Percentiles rank a stretch among this genome's conserved stretches.
These are phyloP conservation scores for Penicillium sp. DNA, from an alignment of 2,329 filamentous ascomycete species.

Conservation along the genomic window DNA sequence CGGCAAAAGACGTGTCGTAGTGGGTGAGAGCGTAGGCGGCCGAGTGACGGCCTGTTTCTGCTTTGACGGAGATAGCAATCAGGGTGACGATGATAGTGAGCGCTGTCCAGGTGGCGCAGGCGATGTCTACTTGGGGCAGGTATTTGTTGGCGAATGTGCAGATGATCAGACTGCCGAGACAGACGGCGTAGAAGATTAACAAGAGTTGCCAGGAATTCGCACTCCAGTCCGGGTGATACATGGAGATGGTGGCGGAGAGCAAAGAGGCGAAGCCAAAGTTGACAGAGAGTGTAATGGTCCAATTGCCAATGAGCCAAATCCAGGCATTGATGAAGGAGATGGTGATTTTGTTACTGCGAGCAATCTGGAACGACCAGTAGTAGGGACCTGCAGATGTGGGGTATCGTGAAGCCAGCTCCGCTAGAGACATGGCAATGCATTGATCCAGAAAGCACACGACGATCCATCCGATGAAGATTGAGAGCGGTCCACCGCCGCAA, in stretches of 20 bases:
- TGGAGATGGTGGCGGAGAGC: constrained; percentile 46
- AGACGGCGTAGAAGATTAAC: constrained; percentile 65
- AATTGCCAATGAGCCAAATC: constrained; percentile 29
- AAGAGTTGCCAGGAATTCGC: constrained; percentile 60
- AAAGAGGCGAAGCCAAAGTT: constrained; percentile 53
- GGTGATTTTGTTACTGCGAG: constrained; percentile 38
- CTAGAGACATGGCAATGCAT: constrained; percentile 47
- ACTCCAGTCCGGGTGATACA: constrained; percentile 51
- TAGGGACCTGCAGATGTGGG: constrained; percentile 50
- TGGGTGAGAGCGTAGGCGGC: constrained; percentile 50
- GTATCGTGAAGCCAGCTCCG: constrained; percentile 48
- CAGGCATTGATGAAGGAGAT: constrained; percentile 51
- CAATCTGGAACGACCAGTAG: constrained; percentile 50
- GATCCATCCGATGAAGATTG: constrained; percentile 55
- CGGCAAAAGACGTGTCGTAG: constrained; percentile 52
- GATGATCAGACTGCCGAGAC: constrained; percentile 58
- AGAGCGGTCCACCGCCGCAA: constrained; percentile 45
- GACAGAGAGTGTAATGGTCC: constrained; percentile 35
- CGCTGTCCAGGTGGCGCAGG: constrained; percentile 52
- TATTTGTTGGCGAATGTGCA: constrained; percentile 62
- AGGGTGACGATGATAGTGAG: constrained; percentile 53
- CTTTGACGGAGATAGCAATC: constrained; percentile 52
- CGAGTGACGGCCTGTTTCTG: constrained; percentile 49
- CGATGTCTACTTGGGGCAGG: constrained; percentile 57
- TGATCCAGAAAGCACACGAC: constrained; percentile 50